phyloP scores from a whole-genome alignment of 768 basidiomycete genomes.

The Mycena vulgaris region DNA sequence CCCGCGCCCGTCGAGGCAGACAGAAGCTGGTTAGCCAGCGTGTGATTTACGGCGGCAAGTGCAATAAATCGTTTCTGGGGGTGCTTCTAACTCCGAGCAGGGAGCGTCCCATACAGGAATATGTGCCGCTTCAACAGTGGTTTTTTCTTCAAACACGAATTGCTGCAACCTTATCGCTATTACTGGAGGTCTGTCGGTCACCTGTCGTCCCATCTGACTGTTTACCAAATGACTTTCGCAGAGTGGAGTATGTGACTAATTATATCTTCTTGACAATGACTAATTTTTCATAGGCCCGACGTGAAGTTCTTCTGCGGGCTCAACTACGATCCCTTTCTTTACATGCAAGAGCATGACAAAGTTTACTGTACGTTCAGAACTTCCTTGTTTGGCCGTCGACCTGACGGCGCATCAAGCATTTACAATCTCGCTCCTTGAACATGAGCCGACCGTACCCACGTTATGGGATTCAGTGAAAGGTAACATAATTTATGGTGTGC shows the following conservation, averaged over 20 bases:
- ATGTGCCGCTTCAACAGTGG: conserved; percentile 98
- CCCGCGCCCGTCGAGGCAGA: conserved; percentile 70
- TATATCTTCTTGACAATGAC: conserved; percentile 9
- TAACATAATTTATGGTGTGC: conserved; percentile 43
- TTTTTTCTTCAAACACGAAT: conserved; percentile 87
- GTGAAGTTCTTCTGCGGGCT: conserved; percentile 86
- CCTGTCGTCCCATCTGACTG: background rate
- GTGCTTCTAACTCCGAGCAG: background rate
- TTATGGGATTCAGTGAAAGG: conserved; percentile 85
- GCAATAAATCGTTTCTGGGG: background rate
- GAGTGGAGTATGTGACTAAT: conserved; percentile 77
- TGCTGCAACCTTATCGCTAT: conserved; percentile 83
- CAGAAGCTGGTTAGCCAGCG: conserved; percentile 73
- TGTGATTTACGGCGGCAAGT: conserved; percentile 72
- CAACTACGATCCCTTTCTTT: conserved; percentile 84
- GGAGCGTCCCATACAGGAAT: conserved; percentile 78
- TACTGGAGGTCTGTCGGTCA: conserved; percentile 76
- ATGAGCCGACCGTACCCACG: conserved; percentile 83
- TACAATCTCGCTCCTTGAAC: conserved; percentile 85
- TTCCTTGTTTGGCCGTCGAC: background rate
- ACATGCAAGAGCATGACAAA: conserved; percentile 79
- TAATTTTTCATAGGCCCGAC: conserved; percentile 65
- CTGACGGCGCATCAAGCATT: conserved; percentile 65
- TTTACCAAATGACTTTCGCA: conserved; percentile 42
- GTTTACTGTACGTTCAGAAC: conserved; percentile 54